Base-by-base conservation (phyloP, 2,329 filamentous ascomycete genomes). In the Mariannaea elegans region DNA sequence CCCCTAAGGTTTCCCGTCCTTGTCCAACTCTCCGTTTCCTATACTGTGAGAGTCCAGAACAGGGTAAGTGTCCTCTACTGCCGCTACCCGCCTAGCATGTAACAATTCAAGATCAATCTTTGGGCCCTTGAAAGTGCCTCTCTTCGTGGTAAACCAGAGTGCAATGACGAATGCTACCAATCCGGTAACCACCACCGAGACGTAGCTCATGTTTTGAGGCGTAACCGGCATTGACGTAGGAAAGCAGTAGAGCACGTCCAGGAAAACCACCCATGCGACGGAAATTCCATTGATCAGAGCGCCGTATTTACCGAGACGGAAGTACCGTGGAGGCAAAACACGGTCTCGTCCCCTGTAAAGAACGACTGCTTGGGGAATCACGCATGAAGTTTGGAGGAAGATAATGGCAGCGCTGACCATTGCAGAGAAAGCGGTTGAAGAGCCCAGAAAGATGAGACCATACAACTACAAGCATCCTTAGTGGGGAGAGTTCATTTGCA, bases 371-470 rank as follows among this genome's bases (percentile, higher is more conserved):
- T 74, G 72, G 0, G 72, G 72, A 12, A 74, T 65, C 14, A 66
- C 57, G 4, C 64, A 71, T 1, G 69, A 71, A 0, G 66, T 69
- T 24, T 69, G 65, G 0, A 71, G 51, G 8, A 72, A 72, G 19
- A 72, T 67, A 21, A 72, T 71, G 6, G 67, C 60, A 0, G 69
- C 63, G 49, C 62, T 71, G 44, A 72, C 69, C 67, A 71, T 71
- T 3, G 67, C 61, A 0, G 65, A 61, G 27, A 71, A 71, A 1
- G 72, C 72, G 1, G 72, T 72, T 2, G 67, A 65, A 0, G 70
- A 74, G 3, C 72, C 72, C 1, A 74, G 59, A 44, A 72, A 74
- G 1, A 74, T 69, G 6, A 71, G 54, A 2, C 69, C 72, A 7
- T 75, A 75, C 0, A 74, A 4, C 63, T 71, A 12, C 10, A 24